Conservation (phyloP, 1,284 basidiomycete species). For the Ganoderma multipileum region DNA sequence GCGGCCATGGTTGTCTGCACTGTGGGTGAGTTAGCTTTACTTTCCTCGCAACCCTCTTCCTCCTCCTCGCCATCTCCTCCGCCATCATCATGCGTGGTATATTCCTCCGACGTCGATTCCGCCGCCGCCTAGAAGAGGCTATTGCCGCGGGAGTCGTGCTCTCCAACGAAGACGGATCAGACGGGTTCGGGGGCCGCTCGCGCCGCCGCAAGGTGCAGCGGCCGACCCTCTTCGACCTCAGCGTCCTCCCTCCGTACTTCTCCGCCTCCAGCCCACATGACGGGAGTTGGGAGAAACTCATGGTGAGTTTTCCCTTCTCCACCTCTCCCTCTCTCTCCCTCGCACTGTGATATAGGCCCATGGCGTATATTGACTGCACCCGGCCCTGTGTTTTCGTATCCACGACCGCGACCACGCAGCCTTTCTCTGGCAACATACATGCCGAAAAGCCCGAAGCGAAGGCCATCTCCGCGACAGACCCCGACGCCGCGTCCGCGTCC, state of each 20-base stretch:
- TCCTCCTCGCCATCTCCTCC: conserved; percentile 68
- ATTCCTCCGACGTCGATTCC: conserved; percentile 64
- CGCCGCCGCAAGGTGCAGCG: conserved; percentile 47
- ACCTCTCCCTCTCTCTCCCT: background rate
- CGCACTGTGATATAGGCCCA: background rate
- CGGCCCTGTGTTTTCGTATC: background rate
- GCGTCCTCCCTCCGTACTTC: conserved; percentile 35
- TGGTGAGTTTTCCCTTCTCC: conserved; percentile 44
- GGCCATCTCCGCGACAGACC: conserved; percentile 1
- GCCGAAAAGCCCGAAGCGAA: conserved; percentile 23
- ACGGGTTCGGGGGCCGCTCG: conserved; percentile 21
- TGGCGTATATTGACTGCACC: background rate
- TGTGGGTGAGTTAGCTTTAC: conserved; percentile 56
- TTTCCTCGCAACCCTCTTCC: conserved; percentile 72
- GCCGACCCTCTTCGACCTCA: conserved; percentile 61
- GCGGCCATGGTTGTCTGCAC: background rate
- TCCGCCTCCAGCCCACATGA: conserved; percentile 33
- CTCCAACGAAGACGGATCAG: conserved; percentile 44
- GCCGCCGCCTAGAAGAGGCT: conserved; percentile 56
- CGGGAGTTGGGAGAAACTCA: conserved; percentile 54
- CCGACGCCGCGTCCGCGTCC: conserved; percentile 13
- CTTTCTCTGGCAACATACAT: conserved; percentile 30
- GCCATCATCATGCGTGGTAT: conserved; percentile 70
- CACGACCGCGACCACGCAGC: conserved; percentile 22
- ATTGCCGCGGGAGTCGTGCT: conserved; percentile 53